Percentiles rank a stretch among this genome's conserved stretches.
Conservation (phyloP, 179 eudicot species). For the Spinacia oleracea region DNA sequence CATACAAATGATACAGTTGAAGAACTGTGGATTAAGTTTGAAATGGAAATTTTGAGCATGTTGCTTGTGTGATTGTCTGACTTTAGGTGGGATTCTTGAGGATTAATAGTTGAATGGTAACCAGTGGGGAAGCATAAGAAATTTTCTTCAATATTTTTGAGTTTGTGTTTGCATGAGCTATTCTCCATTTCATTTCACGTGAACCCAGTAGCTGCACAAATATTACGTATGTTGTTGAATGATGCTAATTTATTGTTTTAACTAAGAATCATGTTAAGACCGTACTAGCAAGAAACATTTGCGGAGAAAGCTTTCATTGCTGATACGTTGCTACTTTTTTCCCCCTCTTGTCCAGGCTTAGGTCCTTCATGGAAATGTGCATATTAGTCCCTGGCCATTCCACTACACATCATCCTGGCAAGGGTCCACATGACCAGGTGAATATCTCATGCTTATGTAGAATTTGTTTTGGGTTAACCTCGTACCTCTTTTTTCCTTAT, state of each 20-base stretch:
- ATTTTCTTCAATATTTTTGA: neutral
- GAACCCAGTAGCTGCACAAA: neutral
- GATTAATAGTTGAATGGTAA: neutral
- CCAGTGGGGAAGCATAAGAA: neutral
- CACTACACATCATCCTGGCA: constrained; percentile 42
- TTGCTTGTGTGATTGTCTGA: neutral
- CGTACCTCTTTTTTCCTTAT: neutral
- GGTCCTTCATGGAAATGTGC: constrained; percentile 97
- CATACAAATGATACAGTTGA: neutral
- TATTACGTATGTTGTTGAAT: neutral
- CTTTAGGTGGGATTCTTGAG: neutral
- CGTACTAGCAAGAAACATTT: constrained; percentile 2
- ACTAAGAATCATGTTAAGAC: neutral
- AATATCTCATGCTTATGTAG: constrained; percentile 27
- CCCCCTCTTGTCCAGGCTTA: constrained; percentile 56
- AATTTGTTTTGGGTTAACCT: neutral
- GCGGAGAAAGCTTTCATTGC: neutral
- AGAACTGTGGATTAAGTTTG: neutral
- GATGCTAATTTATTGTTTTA: constrained; percentile 1
- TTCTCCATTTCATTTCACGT: neutral
- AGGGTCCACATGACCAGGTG: constrained; percentile 48
- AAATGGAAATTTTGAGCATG: neutral
- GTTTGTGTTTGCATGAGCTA: neutral
- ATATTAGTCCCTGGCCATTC: constrained; percentile 78
- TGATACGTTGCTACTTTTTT: constrained; percentile 1